A percentile compares a stretch with the other conserved stretches of the same genome.
These are phyloP conservation scores for Bacterosira constricta DNA, from an alignment of 108 stramenopile species.

Conservation along the genomic window DNA sequence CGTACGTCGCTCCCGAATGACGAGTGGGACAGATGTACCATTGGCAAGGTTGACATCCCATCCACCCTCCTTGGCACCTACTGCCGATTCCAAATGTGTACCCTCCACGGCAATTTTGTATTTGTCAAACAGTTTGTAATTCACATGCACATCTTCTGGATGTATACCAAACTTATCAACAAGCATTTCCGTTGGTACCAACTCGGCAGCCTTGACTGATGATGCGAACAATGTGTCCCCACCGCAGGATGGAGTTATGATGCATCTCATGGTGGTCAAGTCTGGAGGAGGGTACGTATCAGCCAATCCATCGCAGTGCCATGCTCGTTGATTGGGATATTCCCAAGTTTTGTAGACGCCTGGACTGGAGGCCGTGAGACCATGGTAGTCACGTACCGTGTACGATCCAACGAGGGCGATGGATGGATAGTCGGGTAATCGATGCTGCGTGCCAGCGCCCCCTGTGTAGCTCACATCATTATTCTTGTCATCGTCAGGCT, in stretches of 20 bases:
- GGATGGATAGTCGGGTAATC: conserved; percentile 1
- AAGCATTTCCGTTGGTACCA: background rate
- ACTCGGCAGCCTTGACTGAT: conserved; percentile 15
- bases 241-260: background rate
- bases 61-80: conserved; percentile 14
- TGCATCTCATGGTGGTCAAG: conserved; percentile 12
- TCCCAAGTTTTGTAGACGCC: conserved; percentile 19
- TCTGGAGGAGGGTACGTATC: conserved; percentile 19
- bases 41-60: conserved; percentile 22
- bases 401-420: conserved; percentile 8
- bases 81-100: conserved; percentile 5
- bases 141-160: conserved; percentile 19
- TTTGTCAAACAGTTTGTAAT: conserved; percentile 19
- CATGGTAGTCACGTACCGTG: conserved; percentile 4
- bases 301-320: conserved; percentile 22
- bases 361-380: conserved; percentile 3
- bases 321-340: conserved; percentile 1
- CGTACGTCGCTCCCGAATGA: conserved; percentile 8
- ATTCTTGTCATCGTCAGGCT: conserved; percentile 2
- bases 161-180: conserved; percentile 1
- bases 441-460: conserved; percentile 16
- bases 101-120: conserved; percentile 14
- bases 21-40: conserved; percentile 13
- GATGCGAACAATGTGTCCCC: conserved; percentile 21
- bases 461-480: conserved; percentile 12